These are phyloP conservation scores for Sporormia fimetaria DNA, from an alignment of 495 filamentous ascomycete genomes.

Conservation along the genomic window DNA sequence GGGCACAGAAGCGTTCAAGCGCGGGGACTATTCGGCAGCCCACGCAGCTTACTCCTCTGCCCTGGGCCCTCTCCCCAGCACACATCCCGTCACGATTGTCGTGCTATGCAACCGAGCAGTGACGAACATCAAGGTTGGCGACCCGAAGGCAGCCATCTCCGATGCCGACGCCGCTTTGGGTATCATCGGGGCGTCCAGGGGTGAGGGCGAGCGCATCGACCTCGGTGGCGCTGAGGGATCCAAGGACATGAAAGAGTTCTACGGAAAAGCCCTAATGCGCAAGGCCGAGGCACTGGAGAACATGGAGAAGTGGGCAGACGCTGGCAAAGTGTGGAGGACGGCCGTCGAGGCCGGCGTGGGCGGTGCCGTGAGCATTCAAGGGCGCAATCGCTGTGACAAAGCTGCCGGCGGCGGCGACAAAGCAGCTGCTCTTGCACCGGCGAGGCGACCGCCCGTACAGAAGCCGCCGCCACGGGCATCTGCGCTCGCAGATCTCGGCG, in stretches of 20 bases:
- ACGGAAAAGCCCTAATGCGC: constrained; percentile 79
- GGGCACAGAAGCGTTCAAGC: constrained; percentile 81
- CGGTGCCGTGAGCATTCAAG: constrained; percentile 69
- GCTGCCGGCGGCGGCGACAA: constrained; percentile 52
- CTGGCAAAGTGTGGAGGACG: constrained; percentile 62
- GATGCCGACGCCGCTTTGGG: constrained; percentile 74
- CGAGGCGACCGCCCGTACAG: constrained; percentile 14
- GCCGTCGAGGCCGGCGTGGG: constrained; percentile 78
- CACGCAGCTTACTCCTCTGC: constrained; percentile 71
- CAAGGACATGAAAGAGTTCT: constrained; percentile 88
- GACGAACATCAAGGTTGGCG: constrained; percentile 77
- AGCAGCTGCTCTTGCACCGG: constrained; percentile 16
- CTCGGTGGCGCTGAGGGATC: constrained; percentile 50
- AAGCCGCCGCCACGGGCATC: constrained; percentile 20
- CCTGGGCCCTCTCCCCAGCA: constrained; percentile 57
- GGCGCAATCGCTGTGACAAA: constrained; percentile 82
- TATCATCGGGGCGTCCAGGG: constrained; percentile 67
- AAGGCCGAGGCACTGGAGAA: constrained; percentile 95
- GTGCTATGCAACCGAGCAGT: constrained; percentile 86
- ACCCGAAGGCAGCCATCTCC: constrained; percentile 68
- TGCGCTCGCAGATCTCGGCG: constrained; percentile 27
- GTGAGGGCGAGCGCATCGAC: constrained; percentile 67
- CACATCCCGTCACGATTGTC: constrained; percentile 77
- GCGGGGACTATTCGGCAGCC: constrained; percentile 80
- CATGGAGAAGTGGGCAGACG: constrained; percentile 86